Conservation (phyloP, 164 flowering plant genomes). For the Nymphaea colorata region DNA sequence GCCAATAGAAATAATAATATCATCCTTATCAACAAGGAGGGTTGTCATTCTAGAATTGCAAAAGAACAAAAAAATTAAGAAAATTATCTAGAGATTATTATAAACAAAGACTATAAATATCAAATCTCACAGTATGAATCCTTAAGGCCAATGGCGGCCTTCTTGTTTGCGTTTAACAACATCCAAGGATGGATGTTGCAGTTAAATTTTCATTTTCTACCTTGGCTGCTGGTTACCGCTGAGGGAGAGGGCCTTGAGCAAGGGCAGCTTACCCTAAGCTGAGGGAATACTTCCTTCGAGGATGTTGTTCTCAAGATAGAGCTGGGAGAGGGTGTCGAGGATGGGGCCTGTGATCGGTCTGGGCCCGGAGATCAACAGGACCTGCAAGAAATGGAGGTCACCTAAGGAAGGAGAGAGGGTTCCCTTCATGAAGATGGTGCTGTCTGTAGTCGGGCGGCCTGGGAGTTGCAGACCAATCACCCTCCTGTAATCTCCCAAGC, state of each 20-base stretch:
- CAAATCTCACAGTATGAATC: too few species aligned
- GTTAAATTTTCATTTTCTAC: too few species aligned
- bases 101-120: too few species aligned
- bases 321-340: slow-evolving; percentile 55
- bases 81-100: too few species aligned
- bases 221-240: slow-evolving; percentile 58
- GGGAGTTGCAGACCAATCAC: slow-evolving; percentile 48
- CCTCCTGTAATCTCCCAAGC: slow-evolving; percentile 76
- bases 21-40: too few species aligned
- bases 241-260: slow-evolving; percentile 44
- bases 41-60: too few species aligned
- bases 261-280: slow-evolving; percentile 37
- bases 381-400: slow-evolving; percentile 46
- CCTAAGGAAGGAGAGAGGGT: slow-evolving; percentile 56
- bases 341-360: slow-evolving; percentile 55
- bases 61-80: too few species aligned
- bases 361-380: slow-evolving; percentile 49
- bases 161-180: too few species aligned
- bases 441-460: slow-evolving; percentile 17
- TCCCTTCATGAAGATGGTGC: slow-evolving; percentile 56
- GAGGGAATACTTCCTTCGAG: slow-evolving; percentile 65
- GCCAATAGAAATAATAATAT: too few species aligned
- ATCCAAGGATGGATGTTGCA: too few species aligned
- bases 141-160: too few species aligned
- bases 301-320: slow-evolving; percentile 61